Evolutionary conservation across 148 eudicot genomes (phyloP).

Genomic region (Amaranthus hypochondriacus): DNA sequence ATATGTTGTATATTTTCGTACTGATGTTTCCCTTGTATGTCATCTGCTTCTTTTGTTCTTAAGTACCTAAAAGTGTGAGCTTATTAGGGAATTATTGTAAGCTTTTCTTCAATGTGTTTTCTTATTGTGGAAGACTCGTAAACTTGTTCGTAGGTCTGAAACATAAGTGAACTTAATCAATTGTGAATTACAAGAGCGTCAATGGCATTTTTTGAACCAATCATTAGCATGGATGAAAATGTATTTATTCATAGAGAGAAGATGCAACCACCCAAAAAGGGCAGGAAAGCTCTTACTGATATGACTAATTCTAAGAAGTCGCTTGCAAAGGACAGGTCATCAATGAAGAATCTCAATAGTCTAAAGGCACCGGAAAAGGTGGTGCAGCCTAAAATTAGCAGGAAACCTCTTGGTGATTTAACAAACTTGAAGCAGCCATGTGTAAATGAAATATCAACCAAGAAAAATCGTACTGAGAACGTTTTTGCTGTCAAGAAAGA

Average conservation of each 20-base stretch:
- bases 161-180: neutral
- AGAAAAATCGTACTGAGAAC: conserved; percentile 12
- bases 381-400: conserved; percentile 13
- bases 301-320: conserved; percentile 27
- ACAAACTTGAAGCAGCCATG: conserved; percentile 20
- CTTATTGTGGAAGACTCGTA: neutral
- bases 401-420: conserved; percentile 29
- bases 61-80: neutral
- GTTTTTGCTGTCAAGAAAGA: conserved; percentile 14
- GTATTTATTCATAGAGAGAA: conserved; percentile 16
- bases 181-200: neutral
- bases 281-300: conserved; percentile 23
- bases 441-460: conserved; percentile 16
- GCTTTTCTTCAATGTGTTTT: neutral
- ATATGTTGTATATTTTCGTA: neutral
- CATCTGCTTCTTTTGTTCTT: neutral
- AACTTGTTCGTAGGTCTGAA: conserved; percentile 1
- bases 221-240: conserved; percentile 20
- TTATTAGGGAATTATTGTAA: neutral
- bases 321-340: conserved; percentile 6
- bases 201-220: neutral
- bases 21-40: neutral
- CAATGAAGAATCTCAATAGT: conserved; percentile 2
- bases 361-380: conserved; percentile 18
- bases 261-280: neutral